Evolutionary conservation across 306 rosid species (phyloP), one percentile per base, ranked within the genome.

Genomic region (Cucurbita maxima): DNA sequence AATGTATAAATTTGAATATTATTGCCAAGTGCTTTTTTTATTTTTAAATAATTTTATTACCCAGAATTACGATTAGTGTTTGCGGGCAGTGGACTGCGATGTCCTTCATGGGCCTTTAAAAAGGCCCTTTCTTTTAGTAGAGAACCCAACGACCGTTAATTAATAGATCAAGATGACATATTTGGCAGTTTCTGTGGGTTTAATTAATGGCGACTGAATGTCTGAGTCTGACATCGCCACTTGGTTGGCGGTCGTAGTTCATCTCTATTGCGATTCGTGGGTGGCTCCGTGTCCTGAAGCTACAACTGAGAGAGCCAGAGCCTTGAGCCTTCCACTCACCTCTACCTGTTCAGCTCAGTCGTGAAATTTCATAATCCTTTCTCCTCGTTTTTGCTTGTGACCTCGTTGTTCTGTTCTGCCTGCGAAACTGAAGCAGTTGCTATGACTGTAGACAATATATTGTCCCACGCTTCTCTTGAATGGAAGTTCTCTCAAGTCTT

Each of bases 401-500:
- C 59, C 50, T 72, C 52, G 5, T 1, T 30, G 0, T 30, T 30
- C 54, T 72, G 64, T 52, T 51, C 40, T 25, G 22, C 55, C 36
- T 10, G 9, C 9, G 58, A 16, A 4, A 16, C 40, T 74, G 77
- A 74, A 45, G 20, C 5, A 0, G 52, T 71, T 15, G 64, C 58
- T 72, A 80, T 82, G 88, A 71, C 80, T 82, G 71, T 74, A 58
- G 73, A 75, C 77, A 60, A 84, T 36, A 77, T 53, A 54, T 76
- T 74, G 3, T 50, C 47, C 11, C 70, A 50, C 16, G 47, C 82
- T 43, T 73, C 83, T 47, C 61, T 60, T 25, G 68, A 80, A 13
- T 85, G 85, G 86, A 85, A 80, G 53, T 82, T 85, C 76, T 85
- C 86, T 58, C 85, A 82, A 80, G 86, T 78, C 8, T 82, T 82